phyloP scores from a whole-genome alignment of 139 green algal species.

The Chlamydomonas sp. region DNA sequence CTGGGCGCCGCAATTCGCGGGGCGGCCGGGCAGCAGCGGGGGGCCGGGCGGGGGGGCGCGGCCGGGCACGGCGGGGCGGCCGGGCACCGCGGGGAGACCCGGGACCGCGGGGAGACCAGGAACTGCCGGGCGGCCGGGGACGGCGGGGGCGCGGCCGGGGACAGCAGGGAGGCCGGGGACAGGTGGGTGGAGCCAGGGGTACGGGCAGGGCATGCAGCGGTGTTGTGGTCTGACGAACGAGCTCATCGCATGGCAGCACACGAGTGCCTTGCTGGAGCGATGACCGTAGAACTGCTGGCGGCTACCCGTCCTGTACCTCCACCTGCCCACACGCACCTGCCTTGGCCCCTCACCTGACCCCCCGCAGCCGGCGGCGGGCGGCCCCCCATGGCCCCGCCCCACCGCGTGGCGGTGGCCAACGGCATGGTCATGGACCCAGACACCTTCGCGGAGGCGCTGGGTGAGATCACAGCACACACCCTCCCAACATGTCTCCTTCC shows the following conservation, averaged over 20 bases:
- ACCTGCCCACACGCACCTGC: too few species aligned
- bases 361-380: not conserved
- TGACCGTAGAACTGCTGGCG: not conserved
- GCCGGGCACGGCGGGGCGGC: not conserved
- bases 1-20: conserved; percentile 28
- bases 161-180: conserved; percentile 6
- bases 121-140: not conserved
- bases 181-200: too few species aligned
- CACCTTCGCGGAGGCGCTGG: conserved; percentile 40
- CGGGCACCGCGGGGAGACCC: not conserved
- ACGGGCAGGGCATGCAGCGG: too few species aligned
- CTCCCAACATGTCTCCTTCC: not conserved
- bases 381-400: conserved; percentile 14
- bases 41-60: not conserved
- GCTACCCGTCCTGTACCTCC: too few species aligned
- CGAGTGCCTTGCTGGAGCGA: not conserved
- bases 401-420: not conserved
- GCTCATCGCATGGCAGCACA: too few species aligned
- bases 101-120: not conserved
- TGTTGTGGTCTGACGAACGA: too few species aligned
- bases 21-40: conserved; percentile 8
- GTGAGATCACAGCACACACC: conserved; percentile 20
- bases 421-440: conserved; percentile 45
- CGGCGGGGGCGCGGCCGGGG: not conserved
- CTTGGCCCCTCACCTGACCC: too few species aligned